These are phyloP conservation scores for Citrullus amarus DNA, from an alignment of 306 rosid genomes.

Conservation along the genomic window DNA sequence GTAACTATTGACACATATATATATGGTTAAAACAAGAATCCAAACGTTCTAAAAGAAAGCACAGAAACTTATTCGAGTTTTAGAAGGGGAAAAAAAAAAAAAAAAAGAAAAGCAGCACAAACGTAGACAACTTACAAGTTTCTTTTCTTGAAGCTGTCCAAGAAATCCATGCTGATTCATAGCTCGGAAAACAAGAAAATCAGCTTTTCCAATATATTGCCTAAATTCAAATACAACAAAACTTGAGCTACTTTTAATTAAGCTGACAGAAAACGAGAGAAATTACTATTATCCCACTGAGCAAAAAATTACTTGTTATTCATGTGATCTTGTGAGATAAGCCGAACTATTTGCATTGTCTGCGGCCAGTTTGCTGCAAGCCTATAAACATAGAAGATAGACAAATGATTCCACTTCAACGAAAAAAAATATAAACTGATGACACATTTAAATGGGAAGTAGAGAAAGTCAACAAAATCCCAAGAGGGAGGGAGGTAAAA, in stretches of 20 bases:
- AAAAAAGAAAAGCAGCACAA: background rate
- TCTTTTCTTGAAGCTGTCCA: conserved; percentile 89
- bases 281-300: background rate
- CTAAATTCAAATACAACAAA: conserved; percentile 24
- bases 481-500: background rate
- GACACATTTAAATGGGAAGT: background rate
- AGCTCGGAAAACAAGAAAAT: conserved; percentile 90
- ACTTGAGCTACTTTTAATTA: conserved; percentile 1
- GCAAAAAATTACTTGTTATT: conserved; percentile 57
- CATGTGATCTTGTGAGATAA: conserved; percentile 97
- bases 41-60: background rate
- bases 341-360: conserved; percentile 86
- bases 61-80: background rate
- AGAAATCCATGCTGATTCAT: conserved; percentile 92
- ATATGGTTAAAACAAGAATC: background rate
- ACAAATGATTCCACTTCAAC: background rate
- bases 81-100: too few relatives aligned
- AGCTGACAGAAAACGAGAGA: background rate
- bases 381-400: conserved; percentile 31
- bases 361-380: conserved; percentile 98
- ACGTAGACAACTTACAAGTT: conserved; percentile 52
- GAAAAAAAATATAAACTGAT: background rate
- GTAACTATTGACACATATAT: too few relatives aligned
- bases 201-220: conserved; percentile 96
- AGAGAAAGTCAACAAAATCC: background rate